Conservation (phyloP, 2,329 filamentous ascomycete species). For the Trichophyton benhamiae region DNA sequence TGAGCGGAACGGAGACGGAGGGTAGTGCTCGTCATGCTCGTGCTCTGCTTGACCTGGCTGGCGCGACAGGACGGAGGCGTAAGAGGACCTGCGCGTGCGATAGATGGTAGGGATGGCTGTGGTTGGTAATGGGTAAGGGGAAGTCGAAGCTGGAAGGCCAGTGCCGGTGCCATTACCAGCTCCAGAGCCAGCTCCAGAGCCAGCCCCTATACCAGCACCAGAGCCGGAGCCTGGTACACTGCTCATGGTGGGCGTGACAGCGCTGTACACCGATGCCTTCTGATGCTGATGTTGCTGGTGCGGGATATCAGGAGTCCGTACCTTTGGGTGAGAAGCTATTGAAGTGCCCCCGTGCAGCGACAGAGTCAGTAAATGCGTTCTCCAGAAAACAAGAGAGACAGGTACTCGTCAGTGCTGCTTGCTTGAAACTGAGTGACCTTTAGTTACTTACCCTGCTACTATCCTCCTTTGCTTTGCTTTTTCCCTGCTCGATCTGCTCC, state of each 20-base stretch:
- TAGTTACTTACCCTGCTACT: too few relatives aligned
- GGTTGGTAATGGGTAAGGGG: slow-evolving; percentile 26
- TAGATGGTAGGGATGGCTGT: background rate
- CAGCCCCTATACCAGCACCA: slow-evolving; percentile 29
- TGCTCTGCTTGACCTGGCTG: slow-evolving; percentile 29
- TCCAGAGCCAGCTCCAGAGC: slow-evolving; percentile 16
- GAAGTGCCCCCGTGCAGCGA: background rate
- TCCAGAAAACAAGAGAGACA: background rate
- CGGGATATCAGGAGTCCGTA: background rate
- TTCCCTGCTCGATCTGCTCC: background rate
- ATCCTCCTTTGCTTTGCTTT: too few relatives aligned
- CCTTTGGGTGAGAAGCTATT: background rate
- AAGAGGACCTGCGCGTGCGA: slow-evolving; percentile 42
- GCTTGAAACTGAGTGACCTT: background rate
- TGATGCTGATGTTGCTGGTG: background rate
- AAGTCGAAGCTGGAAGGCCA: slow-evolving; percentile 21
- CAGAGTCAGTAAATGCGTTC: background rate
- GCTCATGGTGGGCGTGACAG: slow-evolving; percentile 28
- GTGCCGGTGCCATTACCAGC: background rate
- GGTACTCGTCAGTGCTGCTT: background rate
- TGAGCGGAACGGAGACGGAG: slow-evolving; percentile 20
- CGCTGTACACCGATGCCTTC: slow-evolving; percentile 20
- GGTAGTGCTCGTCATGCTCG: background rate
- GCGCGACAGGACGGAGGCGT: slow-evolving; percentile 47
- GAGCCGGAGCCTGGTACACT: slow-evolving; percentile 31